Conservation (phyloP, 2,329 filamentous ascomycete species). For the Colletotrichum noveboracense region DNA sequence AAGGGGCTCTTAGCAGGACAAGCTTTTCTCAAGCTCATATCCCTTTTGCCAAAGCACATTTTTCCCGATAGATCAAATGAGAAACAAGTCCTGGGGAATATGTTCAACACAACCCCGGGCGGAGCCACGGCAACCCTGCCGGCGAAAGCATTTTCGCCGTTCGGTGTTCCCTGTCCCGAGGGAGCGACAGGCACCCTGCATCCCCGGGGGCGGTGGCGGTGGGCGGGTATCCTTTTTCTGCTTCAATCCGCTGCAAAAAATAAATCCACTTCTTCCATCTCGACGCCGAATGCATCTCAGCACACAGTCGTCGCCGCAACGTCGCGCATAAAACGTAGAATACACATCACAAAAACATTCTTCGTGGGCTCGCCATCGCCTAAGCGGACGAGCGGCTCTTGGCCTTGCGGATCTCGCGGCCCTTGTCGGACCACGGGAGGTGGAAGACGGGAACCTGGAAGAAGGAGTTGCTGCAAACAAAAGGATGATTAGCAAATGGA, state of each 20-base stretch:
- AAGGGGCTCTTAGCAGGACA: not conserved
- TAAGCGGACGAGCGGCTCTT: slow-evolving; percentile 49
- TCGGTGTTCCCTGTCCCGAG: not conserved
- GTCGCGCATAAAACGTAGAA: not conserved
- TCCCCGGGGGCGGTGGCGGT: not conserved
- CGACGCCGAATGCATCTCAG: not conserved
- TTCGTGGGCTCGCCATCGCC: not conserved
- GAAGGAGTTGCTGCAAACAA: slow-evolving; percentile 73
- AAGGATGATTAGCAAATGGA: slow-evolving; percentile 27
- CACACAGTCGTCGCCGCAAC: not conserved
- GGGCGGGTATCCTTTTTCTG: not conserved
- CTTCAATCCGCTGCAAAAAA: not conserved
- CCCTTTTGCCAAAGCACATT: not conserved
- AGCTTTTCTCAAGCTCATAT: not conserved
- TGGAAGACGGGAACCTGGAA: slow-evolving; percentile 91
- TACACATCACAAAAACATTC: not conserved
- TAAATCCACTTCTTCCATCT: not conserved
- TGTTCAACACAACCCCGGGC: not conserved
- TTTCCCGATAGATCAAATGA: not conserved
- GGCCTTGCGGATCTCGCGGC: slow-evolving; percentile 58
- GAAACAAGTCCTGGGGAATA: not conserved
- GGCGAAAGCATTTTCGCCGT: not conserved
- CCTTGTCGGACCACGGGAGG: slow-evolving; percentile 92
- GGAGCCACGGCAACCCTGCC: not conserved
- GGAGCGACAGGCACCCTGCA: not conserved